phyloP scores from a whole-genome alignment of 495 filamentous ascomycete genomes.

The Entonaema liquescens region DNA sequence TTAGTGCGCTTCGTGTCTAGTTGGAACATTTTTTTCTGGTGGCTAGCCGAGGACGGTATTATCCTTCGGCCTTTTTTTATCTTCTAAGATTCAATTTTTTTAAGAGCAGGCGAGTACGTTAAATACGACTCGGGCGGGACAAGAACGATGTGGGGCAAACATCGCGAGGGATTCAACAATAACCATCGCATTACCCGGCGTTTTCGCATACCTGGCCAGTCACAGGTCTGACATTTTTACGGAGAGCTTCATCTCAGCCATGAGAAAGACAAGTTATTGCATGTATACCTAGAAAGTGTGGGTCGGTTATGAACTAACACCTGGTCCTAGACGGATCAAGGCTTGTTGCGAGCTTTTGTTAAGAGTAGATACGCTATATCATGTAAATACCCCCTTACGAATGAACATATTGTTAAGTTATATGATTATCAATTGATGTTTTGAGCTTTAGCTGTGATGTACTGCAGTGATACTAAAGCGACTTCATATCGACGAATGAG shows the following conservation, averaged over 20 bases:
- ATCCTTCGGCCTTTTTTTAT: not conserved
- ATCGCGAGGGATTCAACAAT: conserved; percentile 15
- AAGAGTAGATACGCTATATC: conserved; percentile 31
- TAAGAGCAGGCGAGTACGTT: conserved; percentile 7
- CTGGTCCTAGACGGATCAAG: conserved; percentile 20
- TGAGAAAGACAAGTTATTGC: conserved; percentile 14
- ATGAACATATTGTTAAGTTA: conserved; percentile 28
- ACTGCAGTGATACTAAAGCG: not conserved
- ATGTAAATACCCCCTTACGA: conserved; percentile 36
- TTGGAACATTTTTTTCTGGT: not conserved
- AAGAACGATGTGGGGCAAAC: conserved; percentile 5
- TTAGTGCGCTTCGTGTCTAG: not conserved
- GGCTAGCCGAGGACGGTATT: not conserved
- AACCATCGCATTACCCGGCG: conserved; percentile 34
- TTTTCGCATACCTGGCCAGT: conserved; percentile 30
- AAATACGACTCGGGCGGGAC: conserved; percentile 15
- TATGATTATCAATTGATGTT: not conserved
- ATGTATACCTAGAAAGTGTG: conserved; percentile 16
- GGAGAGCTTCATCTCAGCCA: conserved; percentile 16
- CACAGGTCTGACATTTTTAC: conserved; percentile 25
- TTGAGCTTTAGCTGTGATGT: not conserved
- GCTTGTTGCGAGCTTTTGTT: not conserved
- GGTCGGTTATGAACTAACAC: conserved; percentile 16
- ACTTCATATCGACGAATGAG: not conserved
- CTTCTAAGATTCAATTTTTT: conserved; percentile 10